Percentiles rank a stretch among this genome's conserved stretches.
Conservation (phyloP, 2,329 filamentous ascomycete genomes). For the Epichloe uncinata region DNA sequence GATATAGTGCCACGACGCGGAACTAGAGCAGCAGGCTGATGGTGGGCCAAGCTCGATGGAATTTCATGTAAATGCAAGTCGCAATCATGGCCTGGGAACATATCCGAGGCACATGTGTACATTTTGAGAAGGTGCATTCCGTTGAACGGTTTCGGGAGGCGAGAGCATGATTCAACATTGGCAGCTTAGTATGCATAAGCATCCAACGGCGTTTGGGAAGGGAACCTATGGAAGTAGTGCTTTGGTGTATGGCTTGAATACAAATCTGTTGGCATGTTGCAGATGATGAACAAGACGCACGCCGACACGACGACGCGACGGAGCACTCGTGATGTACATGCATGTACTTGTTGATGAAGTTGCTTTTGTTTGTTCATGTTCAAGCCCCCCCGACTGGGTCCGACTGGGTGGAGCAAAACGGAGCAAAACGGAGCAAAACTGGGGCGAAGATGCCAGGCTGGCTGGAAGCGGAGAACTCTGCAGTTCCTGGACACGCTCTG, state of each 20-base stretch:
- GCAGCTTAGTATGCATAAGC: not conserved
- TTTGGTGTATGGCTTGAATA: not conserved
- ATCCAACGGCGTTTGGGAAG: not conserved
- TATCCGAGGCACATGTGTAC: too few species aligned
- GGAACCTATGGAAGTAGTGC: not conserved
- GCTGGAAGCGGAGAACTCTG: too few species aligned
- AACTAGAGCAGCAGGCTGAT: not conserved
- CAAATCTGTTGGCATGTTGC: not conserved
- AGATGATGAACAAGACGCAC: not conserved
- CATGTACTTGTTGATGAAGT: too few species aligned
- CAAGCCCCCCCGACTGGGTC: too few species aligned
- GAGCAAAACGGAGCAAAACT: too few species aligned
- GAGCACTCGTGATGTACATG: too few species aligned
- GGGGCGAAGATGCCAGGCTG: too few species aligned
- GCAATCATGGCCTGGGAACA: too few species aligned
- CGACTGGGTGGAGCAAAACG: too few species aligned
- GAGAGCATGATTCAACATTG: not conserved
- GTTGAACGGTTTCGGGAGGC: not conserved
- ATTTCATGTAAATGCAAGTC: not conserved
- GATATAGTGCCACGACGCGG: constrained; percentile 3
- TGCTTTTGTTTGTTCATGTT: too few species aligned
- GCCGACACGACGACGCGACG: not conserved
- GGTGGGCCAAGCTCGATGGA: constrained; percentile 1
- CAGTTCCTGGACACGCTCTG: too few species aligned
- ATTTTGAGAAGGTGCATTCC: not conserved